A percentile compares a stretch with the other conserved stretches of the same genome.
Evolutionary conservation across 1,284 basidiomycete species (phyloP).

Genomic region (Volvariella volvacea): DNA sequence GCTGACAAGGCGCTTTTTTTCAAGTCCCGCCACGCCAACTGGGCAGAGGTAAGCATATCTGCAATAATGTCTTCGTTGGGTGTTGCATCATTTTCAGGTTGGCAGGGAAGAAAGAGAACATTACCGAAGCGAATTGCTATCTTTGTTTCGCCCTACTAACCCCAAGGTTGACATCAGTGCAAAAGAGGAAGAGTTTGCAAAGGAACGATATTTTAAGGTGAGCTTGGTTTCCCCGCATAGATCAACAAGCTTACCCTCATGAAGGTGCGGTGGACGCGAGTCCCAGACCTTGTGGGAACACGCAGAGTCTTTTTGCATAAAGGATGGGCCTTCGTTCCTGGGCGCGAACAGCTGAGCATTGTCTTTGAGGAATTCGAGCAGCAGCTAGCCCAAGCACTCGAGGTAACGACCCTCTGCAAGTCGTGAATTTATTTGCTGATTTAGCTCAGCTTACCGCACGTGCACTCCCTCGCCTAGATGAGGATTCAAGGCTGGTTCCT

Average conservation of each 20-base stretch:
- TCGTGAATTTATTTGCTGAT: too few relatives aligned
- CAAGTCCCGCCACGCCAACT: conserved; percentile 71
- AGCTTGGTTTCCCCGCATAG: neutral
- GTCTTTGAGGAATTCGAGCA: conserved; percentile 85
- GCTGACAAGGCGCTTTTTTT: conserved; percentile 71
- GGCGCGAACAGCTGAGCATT: conserved; percentile 78
- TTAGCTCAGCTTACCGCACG: conserved; percentile 71
- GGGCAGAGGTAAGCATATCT: conserved; percentile 49
- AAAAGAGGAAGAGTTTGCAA: too few relatives aligned
- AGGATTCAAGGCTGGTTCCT: conserved; percentile 89
- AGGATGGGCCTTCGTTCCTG: conserved; percentile 91
- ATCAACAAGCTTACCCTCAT: neutral
- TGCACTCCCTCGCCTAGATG: conserved; percentile 89
- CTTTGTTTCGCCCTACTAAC: conserved; percentile 29
- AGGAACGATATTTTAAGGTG: conserved; percentile 70
- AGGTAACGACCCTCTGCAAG: conserved; percentile 64
- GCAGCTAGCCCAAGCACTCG: conserved; percentile 72
- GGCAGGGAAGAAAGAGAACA: conserved; percentile 49
- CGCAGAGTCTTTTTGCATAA: conserved; percentile 76
- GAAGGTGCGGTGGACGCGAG: conserved; percentile 79
- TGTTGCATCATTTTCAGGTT: conserved; percentile 37
- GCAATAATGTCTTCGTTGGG: neutral
- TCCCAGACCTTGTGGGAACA: conserved; percentile 87
- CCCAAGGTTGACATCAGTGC: too few relatives aligned
- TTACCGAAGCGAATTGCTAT: conserved; percentile 47